Conservation (phyloP, 2,329 filamentous ascomycete genomes). For the Pezicula rhizophila region DNA sequence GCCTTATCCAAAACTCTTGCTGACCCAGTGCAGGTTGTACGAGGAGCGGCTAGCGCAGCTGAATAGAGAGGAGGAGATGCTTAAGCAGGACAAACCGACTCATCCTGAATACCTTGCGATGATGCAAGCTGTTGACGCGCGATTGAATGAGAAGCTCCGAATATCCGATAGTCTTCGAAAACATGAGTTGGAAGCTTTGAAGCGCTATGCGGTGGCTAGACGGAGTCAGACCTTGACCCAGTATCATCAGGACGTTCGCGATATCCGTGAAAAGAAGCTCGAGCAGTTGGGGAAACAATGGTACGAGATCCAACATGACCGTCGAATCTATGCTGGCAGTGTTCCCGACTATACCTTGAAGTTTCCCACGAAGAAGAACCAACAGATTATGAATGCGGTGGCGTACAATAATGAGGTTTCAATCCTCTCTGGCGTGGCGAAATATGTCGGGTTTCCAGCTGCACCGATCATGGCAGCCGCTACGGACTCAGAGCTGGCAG, state of each 20-base stretch:
- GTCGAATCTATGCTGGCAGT: conserved; percentile 70
- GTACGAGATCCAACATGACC: conserved; percentile 87
- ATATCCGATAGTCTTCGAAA: conserved; percentile 67
- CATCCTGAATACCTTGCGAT: conserved; percentile 90
- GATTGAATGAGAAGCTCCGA: conserved; percentile 73
- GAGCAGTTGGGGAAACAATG: conserved; percentile 81
- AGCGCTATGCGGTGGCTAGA: conserved; percentile 71
- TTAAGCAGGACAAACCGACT: conserved; percentile 55
- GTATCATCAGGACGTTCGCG: conserved; percentile 80
- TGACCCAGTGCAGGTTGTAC: conserved; percentile 57
- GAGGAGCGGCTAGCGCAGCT: conserved; percentile 81
- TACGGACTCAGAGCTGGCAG: conserved; percentile 67
- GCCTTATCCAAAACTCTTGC: not conserved
- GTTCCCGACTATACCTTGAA: conserved; percentile 76
- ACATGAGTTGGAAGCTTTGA: conserved; percentile 67
- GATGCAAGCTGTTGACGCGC: conserved; percentile 78
- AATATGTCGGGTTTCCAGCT: conserved; percentile 92
- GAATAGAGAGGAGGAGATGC: conserved; percentile 62
- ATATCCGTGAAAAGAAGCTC: conserved; percentile 73
- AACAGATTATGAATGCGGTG: conserved; percentile 77
- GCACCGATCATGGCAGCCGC: conserved; percentile 79
- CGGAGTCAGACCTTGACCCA: conserved; percentile 83
- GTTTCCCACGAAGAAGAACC: conserved; percentile 69
- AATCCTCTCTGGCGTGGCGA: conserved; percentile 81
- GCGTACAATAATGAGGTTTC: conserved; percentile 96